These are phyloP conservation scores for Scenedesmus sp. DNA, from an alignment of 163 green algal species.

Conservation along the genomic window DNA sequence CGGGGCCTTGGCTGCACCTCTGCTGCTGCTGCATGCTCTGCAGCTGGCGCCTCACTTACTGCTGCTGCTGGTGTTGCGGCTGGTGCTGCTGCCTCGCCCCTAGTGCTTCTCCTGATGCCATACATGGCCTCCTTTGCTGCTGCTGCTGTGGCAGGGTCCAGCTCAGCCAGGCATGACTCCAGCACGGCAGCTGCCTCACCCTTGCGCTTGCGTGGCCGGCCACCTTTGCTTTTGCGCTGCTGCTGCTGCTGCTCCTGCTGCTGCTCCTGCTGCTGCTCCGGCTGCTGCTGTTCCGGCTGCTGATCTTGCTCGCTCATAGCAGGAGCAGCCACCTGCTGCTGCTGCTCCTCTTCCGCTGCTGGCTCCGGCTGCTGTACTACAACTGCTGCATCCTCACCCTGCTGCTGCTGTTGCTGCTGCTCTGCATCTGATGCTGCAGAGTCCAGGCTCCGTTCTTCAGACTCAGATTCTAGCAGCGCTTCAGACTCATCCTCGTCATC, in stretches of 20 bases:
- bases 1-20: neutral
- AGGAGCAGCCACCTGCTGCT: neutral
- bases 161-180: neutral
- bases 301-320: neutral
- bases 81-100: neutral
- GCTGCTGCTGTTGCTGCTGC: slow-evolving; percentile 15
- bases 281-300: neutral
- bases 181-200: neutral
- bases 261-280: neutral
- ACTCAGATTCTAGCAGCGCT: neutral
- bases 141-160: slow-evolving; percentile 36
- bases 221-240: slow-evolving; percentile 3
- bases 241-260: neutral
- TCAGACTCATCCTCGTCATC: neutral
- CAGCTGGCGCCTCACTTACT: neutral
- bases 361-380: neutral
- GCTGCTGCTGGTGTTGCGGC: neutral
- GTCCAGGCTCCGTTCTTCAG: neutral
- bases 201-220: neutral
- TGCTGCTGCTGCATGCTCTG: neutral
- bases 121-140: slow-evolving; percentile 23
- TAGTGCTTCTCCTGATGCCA: neutral
- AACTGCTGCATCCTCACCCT: neutral
- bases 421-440: neutral
- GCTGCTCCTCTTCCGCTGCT: neutral